Evolutionary conservation across 2,329 filamentous ascomycete species (phyloP).

Genomic region (Colletotrichum aenigma): DNA sequence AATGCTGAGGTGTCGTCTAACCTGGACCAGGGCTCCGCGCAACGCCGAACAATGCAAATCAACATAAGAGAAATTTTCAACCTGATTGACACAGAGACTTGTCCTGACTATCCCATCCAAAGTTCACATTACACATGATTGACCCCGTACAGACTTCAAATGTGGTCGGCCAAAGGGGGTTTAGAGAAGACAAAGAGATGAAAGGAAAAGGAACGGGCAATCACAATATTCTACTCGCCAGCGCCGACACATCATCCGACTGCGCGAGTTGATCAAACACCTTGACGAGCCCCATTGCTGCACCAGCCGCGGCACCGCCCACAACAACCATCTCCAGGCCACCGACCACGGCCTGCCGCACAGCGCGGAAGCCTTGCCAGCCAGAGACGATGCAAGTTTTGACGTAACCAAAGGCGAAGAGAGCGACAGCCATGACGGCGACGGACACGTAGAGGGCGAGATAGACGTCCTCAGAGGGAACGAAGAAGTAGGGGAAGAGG

Average conservation of each 20-base stretch:
- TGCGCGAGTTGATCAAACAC: slow-evolving; percentile 21
- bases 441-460: slow-evolving; percentile 64
- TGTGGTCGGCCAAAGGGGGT: neutral
- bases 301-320: slow-evolving; percentile 38
- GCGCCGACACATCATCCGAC: slow-evolving; percentile 2
- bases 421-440: slow-evolving; percentile 61
- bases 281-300: slow-evolving; percentile 42
- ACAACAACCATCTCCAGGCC: slow-evolving; percentile 46
- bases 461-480: slow-evolving; percentile 38
- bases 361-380: slow-evolving; percentile 18
- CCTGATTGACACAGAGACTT: neutral
- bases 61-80: neutral
- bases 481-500: slow-evolving; percentile 71
- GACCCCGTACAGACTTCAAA: neutral
- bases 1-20: neutral
- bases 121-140: neutral
- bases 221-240: slow-evolving; percentile 6
- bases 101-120: neutral
- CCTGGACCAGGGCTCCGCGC: neutral
- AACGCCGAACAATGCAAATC: slow-evolving; percentile 4
- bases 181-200: neutral
- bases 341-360: slow-evolving; percentile 26
- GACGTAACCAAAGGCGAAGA: slow-evolving; percentile 69
- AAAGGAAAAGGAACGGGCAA: neutral
- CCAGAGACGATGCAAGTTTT: slow-evolving; percentile 57